A percentile compares a stretch with the other conserved stretches of the same genome.
These are phyloP conservation scores for Hypoxylon intermedium DNA, from an alignment of 495 filamentous ascomycete species.

Conservation along the genomic window DNA sequence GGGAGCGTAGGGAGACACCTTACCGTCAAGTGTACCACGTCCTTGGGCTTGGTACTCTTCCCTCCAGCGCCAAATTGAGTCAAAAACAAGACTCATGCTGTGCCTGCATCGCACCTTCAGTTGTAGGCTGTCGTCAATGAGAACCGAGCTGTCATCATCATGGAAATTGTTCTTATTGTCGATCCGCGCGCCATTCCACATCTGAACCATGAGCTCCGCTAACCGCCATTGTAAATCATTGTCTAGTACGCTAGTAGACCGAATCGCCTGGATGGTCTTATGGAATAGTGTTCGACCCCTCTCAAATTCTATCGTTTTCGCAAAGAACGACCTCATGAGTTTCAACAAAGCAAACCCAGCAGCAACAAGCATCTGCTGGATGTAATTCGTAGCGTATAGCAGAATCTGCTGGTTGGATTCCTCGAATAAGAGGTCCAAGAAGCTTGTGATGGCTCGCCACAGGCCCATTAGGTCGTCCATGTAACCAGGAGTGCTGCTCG, in stretches of 20 bases:
- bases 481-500: constrained; percentile 74
- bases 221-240: constrained; percentile 88
- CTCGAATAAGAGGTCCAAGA: constrained; percentile 73
- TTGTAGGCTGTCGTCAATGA: constrained; percentile 75
- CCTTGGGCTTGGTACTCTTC: constrained; percentile 83
- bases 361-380: constrained; percentile 91
- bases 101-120: constrained; percentile 87
- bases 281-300: constrained; percentile 79
- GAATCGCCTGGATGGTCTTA: constrained; percentile 75
- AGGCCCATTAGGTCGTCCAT: constrained; percentile 77
- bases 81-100: constrained; percentile 92
- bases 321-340: constrained; percentile 83
- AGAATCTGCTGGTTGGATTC: constrained; percentile 59
- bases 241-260: constrained; percentile 75
- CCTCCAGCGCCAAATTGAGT: constrained; percentile 92
- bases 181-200: constrained; percentile 80
- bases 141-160: constrained; percentile 48
- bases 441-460: constrained; percentile 75
- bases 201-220: constrained; percentile 88
- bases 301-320: constrained; percentile 72
- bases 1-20: constrained; percentile 41
- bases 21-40: constrained; percentile 79
- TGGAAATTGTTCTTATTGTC: constrained; percentile 50
- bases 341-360: constrained; percentile 86
- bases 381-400: constrained; percentile 79